Evolutionary conservation across 2,329 filamentous ascomycete species (phyloP).

Genomic region (Arthrinium phaeospermum): DNA sequence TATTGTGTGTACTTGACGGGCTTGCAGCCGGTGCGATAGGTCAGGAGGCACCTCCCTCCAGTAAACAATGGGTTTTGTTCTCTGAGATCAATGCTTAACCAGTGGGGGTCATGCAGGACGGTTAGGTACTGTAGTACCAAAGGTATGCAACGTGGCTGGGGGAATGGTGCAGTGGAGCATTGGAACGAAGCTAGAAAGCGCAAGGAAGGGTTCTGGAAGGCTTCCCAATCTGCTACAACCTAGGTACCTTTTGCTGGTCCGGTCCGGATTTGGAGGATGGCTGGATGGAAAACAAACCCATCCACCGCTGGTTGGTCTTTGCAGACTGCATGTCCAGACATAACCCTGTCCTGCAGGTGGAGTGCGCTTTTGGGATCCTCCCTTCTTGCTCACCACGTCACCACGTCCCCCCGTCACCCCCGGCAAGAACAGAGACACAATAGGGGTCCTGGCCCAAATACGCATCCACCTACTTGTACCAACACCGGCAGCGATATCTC

Average conservation of each 20-base stretch:
- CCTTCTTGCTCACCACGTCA: not conserved
- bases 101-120: slow-evolving; percentile 19
- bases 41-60: not conserved
- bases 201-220: not conserved
- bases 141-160: slow-evolving; percentile 16
- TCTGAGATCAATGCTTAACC: slow-evolving; percentile 17
- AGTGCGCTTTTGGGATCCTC: not conserved
- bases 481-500: slow-evolving; percentile 14
- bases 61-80: slow-evolving; percentile 17
- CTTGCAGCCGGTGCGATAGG: not conserved
- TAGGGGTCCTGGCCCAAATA: slow-evolving; percentile 11
- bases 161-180: slow-evolving; percentile 14
- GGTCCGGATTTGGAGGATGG: not conserved
- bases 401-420: slow-evolving; percentile 15
- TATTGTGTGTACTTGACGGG: not conserved
- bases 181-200: not conserved
- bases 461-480: not conserved
- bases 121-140: slow-evolving; percentile 6
- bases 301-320: not conserved
- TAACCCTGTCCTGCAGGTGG: slow-evolving; percentile 4
- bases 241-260: not conserved
- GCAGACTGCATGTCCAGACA: not conserved
- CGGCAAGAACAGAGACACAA: slow-evolving; percentile 9
- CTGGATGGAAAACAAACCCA: not conserved
- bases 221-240: slow-evolving; percentile 10